These are phyloP conservation scores for Moesziomyces globuligerus DNA, from an alignment of 1,284 basidiomycete species.

Conservation along the genomic window DNA sequence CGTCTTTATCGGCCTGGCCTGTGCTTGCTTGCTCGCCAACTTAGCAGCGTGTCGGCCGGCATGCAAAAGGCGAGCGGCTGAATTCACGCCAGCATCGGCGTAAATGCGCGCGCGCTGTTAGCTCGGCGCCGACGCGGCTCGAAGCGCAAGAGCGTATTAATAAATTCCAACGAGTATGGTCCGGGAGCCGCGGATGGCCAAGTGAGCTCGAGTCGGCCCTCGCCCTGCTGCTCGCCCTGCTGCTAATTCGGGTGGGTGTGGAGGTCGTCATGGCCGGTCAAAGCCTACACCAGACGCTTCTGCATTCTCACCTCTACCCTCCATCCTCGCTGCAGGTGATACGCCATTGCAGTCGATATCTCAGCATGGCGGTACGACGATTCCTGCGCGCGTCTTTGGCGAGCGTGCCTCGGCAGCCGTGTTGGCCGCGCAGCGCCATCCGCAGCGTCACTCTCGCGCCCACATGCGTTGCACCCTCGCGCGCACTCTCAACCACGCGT, in stretches of 20 bases:
- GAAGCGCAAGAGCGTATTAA: no score
- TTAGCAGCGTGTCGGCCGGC: background rate
- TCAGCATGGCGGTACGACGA: background rate
- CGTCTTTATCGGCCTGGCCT: background rate
- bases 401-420: conserved; percentile 6
- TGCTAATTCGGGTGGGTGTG: background rate
- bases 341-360: background rate
- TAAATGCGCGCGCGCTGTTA: background rate
- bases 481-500: conserved; percentile 1
- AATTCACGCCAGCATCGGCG: no score
- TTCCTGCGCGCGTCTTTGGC: background rate
- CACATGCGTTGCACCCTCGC: background rate
- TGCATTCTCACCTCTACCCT: background rate
- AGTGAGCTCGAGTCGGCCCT: no score
- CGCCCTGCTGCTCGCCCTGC: no score
- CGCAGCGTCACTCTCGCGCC: background rate
- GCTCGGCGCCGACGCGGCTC: no score
- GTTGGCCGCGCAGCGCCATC: background rate
- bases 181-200: background rate
- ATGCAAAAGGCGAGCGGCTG: no score
- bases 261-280: background rate
- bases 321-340: background rate
- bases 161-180: no score
- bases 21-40: no score
- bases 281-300: no score